Evolutionary conservation across 2,329 filamentous ascomycete species (phyloP).

Genomic region (Aspergillus clavatus): DNA sequence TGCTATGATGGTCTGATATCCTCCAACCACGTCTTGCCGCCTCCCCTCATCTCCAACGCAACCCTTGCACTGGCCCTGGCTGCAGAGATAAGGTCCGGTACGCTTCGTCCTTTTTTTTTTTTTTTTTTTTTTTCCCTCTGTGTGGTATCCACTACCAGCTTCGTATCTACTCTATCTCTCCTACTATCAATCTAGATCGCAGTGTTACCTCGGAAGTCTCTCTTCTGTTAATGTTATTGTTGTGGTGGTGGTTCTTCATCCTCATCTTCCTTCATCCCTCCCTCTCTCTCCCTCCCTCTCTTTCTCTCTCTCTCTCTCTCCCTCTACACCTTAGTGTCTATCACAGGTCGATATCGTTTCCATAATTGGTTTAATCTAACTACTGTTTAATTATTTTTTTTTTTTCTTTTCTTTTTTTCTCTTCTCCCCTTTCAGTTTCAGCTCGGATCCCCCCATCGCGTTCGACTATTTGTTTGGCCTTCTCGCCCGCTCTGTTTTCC

Average conservation of each 20-base stretch:
- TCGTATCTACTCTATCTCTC: no score
- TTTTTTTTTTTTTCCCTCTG: no score
- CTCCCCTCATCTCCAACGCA: not conserved
- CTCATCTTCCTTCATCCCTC: no score
- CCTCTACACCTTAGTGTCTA: no score
- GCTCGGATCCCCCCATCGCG: not conserved
- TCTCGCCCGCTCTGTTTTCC: not conserved
- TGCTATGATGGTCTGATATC: no score
- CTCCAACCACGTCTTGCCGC: no score
- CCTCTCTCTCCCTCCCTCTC: not conserved
- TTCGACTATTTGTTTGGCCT: not conserved
- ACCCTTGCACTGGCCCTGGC: not conserved
- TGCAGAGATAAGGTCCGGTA: not conserved
- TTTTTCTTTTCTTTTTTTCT: not conserved
- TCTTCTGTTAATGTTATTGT: no score
- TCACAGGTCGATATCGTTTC: no score
- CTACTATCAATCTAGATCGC: no score
- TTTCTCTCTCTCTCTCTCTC: not conserved
- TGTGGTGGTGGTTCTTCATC: no score
- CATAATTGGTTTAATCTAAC: no score
- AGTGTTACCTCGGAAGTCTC: no score
- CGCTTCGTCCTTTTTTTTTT: not conserved
- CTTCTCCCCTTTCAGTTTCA: not conserved
- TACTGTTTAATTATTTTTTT: constrained; percentile 1
- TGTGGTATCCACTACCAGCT: not conserved